Base-by-base conservation (phyloP, 495 filamentous ascomycete genomes). In the Clohesyomyces aquaticus region DNA sequence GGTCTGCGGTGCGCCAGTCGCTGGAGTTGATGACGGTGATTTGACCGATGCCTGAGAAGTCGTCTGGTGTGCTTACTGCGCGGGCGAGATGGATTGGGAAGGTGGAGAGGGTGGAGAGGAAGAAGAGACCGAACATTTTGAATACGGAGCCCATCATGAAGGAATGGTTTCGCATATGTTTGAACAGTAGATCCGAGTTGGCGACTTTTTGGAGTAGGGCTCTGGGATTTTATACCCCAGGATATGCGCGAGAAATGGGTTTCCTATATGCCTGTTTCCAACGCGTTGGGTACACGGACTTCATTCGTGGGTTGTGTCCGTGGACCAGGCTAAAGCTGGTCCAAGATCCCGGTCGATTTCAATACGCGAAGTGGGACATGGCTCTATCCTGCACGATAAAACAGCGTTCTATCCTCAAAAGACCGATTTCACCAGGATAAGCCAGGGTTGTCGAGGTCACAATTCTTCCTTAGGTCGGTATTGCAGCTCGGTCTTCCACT, bases 1-100 rank as follows among this genome's bases (percentile, higher is more conserved):
- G 63, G 1, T 0, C 51, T 9, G 41, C 63, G 1, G 38, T 49
- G 16, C 63, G 49, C 56, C 57, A 66, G 57, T 66, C 63, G 32
- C 41, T 49, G 23, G 63, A 66, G 3, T 66, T 50, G 50, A 66
- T 56, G 21, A 66, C 63, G 26, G 11, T 32, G 50, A 66, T 61
- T 22, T 61, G 48, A 14, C 63, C 63, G 12, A 61, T 38, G 18
- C 63, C 63, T 0, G 63, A 23, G 29, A 66, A 66, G 42, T 61
- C 49, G 2, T 55, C 42, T 26, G 61, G 56, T 18, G 63, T 50
- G 45, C 61, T 26, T 19, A 10, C 16, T 1, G 55, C 47, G 18
- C 25, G 55, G 9, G 57, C 49, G n/a, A 61, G 25, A 66, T 9
- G 1, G 60, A 22, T 22, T 10, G 50, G 32, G 23, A 63, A 41